Percentiles rank a stretch among this genome's conserved stretches.
Evolutionary conservation across 176 grass and related monocot genomes (phyloP).

Genomic region (Ensete ventricosum): DNA sequence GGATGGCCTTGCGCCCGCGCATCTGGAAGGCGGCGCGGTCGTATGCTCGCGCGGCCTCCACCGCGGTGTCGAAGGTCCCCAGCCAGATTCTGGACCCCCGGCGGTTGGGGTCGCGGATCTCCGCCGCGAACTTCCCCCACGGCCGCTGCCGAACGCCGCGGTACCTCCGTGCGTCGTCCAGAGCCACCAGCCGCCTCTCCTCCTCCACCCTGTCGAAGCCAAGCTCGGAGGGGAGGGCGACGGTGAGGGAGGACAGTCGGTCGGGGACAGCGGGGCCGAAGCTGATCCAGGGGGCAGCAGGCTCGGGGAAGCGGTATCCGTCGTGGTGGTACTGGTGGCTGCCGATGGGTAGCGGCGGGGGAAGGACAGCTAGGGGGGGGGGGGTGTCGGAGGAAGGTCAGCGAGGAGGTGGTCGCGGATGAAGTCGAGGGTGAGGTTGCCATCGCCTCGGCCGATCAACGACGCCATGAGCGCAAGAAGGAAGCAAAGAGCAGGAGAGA

Average conservation of each 20-base stretch:
- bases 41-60: conserved; percentile 82
- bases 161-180: conserved; percentile 52
- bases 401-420: conserved; percentile 53
- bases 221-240: too few species aligned
- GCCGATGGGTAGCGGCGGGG: too few species aligned
- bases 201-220: too few species aligned
- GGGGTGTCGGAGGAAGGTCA: conserved; percentile 11
- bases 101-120: conserved; percentile 84
- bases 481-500: too few species aligned
- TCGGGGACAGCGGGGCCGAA: too few species aligned
- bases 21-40: conserved; percentile 90
- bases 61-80: conserved; percentile 85
- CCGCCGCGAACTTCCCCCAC: conserved; percentile 95
- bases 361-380: too few species aligned
- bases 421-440: conserved; percentile 20
- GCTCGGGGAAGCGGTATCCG: too few species aligned
- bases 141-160: conserved; percentile 82
- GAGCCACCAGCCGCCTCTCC: too few species aligned
- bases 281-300: too few species aligned
- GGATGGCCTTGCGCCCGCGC: conserved; percentile 85
- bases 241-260: too few species aligned
- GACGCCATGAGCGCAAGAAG: neutral
- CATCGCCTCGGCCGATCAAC: neutral
- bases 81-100: conserved; percentile 91
- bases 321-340: too few species aligned